Evolutionary conservation across 2,329 filamentous ascomycete species (phyloP).

Genomic region (Penicillium sp.): DNA sequence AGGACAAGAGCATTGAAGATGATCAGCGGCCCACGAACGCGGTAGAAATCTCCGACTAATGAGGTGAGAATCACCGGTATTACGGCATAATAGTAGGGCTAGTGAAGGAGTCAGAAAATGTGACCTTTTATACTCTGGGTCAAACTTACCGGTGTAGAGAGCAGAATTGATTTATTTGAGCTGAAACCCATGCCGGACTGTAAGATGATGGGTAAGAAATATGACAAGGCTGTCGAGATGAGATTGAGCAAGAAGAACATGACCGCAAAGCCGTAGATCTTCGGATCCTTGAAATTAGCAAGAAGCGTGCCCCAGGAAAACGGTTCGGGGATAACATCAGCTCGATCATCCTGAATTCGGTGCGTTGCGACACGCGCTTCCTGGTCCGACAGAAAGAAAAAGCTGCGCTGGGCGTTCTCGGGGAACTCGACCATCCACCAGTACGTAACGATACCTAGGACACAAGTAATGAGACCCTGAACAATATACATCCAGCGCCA

Average conservation of each 20-base stretch:
- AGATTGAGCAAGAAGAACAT: slow-evolving; percentile 65
- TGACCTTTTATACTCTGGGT: background rate
- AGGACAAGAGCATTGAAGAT: slow-evolving; percentile 62
- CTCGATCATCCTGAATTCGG: slow-evolving; percentile 60
- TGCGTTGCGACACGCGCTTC: slow-evolving; percentile 58
- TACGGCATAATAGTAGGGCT: slow-evolving; percentile 65
- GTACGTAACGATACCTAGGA: slow-evolving; percentile 60
- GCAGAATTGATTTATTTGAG: slow-evolving; percentile 55
- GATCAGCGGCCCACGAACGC: slow-evolving; percentile 62
- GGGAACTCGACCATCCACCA: slow-evolving; percentile 72
- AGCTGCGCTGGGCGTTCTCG: slow-evolving; percentile 57
- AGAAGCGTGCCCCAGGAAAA: slow-evolving; percentile 58
- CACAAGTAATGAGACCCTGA: slow-evolving; percentile 59
- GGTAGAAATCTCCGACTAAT: slow-evolving; percentile 59
- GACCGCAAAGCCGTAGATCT: slow-evolving; percentile 63
- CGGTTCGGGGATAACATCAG: slow-evolving; percentile 56
- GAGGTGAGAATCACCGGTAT: slow-evolving; percentile 64
- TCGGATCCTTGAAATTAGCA: slow-evolving; percentile 56
- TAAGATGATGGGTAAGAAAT: slow-evolving; percentile 63
- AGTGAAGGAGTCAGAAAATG: background rate
- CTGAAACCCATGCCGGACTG: slow-evolving; percentile 56
- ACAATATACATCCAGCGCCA: slow-evolving; percentile 71
- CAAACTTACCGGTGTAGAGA: slow-evolving; percentile 55
- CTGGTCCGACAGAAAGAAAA: slow-evolving; percentile 56
- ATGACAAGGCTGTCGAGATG: slow-evolving; percentile 63